A percentile compares a stretch with the other conserved stretches of the same genome.
phyloP scores from a whole-genome alignment of 176 grass and related monocot genomes.

The Zoysia japonica region DNA sequence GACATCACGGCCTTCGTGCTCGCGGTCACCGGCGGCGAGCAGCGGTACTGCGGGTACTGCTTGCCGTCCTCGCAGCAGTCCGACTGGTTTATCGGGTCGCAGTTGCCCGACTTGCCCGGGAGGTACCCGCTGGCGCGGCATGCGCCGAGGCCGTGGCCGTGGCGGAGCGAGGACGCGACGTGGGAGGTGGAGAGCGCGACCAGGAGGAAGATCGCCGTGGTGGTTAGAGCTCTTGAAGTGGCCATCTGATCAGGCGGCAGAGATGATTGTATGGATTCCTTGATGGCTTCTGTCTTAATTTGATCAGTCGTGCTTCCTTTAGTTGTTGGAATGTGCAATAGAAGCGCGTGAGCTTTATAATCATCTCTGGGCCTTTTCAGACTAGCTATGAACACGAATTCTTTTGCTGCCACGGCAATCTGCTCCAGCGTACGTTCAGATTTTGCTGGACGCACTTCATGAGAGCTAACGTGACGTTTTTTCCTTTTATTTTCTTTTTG shows the following conservation, averaged over 20 bases:
- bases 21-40: conserved; percentile 45
- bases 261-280: too few relatives aligned
- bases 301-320: neutral
- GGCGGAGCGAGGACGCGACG: conserved; percentile 12
- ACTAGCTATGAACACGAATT: too few relatives aligned
- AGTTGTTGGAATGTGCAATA: too few relatives aligned
- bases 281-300: too few relatives aligned
- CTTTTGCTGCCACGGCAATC: too few relatives aligned
- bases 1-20: conserved; percentile 37
- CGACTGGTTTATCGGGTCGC: conserved; percentile 28
- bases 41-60: neutral
- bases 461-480: too few relatives aligned
- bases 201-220: conserved; percentile 19
- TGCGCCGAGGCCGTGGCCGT: conserved; percentile 6
- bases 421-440: too few relatives aligned
- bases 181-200: conserved; percentile 30
- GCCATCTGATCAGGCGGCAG: neutral
- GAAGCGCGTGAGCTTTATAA: too few relatives aligned
- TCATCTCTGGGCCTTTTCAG: too few relatives aligned
- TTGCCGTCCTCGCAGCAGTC: neutral
- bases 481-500: too few relatives aligned
- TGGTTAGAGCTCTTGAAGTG: neutral
- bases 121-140: conserved; percentile 16
- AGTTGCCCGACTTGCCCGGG: conserved; percentile 35
- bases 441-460: too few relatives aligned